Evolutionary conservation across 192 early-diverging fungal species (phyloP), one percentile per base, ranked within the genome.

Genomic region (Paraglomus occultum): DNA sequence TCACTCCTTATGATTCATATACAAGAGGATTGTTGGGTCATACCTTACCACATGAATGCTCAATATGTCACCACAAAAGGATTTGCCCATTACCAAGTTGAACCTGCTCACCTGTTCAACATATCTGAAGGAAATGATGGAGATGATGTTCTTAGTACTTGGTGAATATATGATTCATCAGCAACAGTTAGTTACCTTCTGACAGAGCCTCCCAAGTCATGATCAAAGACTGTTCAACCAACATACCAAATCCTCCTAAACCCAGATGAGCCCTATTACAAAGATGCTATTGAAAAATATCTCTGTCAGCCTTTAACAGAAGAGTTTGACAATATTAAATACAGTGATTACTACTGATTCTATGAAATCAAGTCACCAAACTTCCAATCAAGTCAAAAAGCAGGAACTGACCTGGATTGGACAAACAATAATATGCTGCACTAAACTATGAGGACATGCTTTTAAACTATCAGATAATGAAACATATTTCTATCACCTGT

Each of bases 91-190:
- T 64, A 49, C n/a, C 47, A 64, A 64, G 11, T 48, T 49, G 47
- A 64, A 23, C 62, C 46, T 38, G 22, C 62, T 12, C 62, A 64
- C n/a, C n/a, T 64, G n/a, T 64, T 64, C 20, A 64, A 64, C 17
- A 31, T 64, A 31, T 5, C 14, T 23, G 10, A 64, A 23, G 9
- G 46, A 22, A 11, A 40, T 14, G 4, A 64, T 64, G 9, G 62
- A 64, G 15, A 10, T 64, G n/a, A 64, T 64, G 31, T 64, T 64
- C n/a, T 50, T 64, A 50, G 31, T 31, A 12, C 1, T 64, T 31
- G 12, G 62, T 38, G 14, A 50, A 64, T 50, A 17, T 38, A 18
- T 9, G 17, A 64, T 20, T 64, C 23, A 1, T 64, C 31, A 2
- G 15, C 17, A 4, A 22, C 23, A 49, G 62, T 64, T 22, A 5